A percentile compares a stretch with the other conserved stretches of the same genome.
phyloP scores from a whole-genome alignment of 2,329 filamentous ascomycete species.

The Ceratocystis huliohia region DNA sequence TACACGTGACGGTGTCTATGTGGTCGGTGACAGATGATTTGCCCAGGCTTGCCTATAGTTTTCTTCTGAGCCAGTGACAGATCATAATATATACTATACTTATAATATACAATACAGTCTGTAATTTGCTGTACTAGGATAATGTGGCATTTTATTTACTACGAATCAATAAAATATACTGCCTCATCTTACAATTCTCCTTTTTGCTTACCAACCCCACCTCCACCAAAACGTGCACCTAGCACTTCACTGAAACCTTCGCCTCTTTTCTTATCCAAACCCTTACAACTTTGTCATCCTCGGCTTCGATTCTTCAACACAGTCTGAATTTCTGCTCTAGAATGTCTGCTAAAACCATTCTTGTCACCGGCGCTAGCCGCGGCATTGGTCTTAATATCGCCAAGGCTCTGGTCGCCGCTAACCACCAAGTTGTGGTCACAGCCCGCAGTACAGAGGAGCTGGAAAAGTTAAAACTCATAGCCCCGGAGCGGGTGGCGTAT shows the following conservation, averaged over 20 bases:
- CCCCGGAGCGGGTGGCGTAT: conserved; percentile 42
- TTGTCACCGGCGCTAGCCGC: conserved; percentile 54
- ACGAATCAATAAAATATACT: neutral
- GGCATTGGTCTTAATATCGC: conserved; percentile 48
- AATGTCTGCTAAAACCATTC: conserved; percentile 52
- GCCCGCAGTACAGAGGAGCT: conserved; percentile 41
- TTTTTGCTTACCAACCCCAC: neutral
- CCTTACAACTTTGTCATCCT: neutral
- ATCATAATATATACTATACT: too few relatives aligned
- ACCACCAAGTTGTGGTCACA: conserved; percentile 47
- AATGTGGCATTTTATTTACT: too few relatives aligned
- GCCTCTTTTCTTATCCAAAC: neutral
- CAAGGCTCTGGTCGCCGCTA: conserved; percentile 37
- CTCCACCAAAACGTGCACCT: neutral
- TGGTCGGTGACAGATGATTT: too few relatives aligned
- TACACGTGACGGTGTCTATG: too few relatives aligned
- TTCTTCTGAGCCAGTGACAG: too few relatives aligned
- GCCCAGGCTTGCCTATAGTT: too few relatives aligned
- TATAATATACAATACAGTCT: too few relatives aligned
- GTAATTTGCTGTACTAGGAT: too few relatives aligned
- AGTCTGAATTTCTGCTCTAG: conserved; percentile 29
- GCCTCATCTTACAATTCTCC: neutral
- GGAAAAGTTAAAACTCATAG: conserved; percentile 38
- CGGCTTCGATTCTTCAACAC: neutral
- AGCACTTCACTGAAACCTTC: neutral